Evolutionary conservation across 306 rosid species (phyloP).

Genomic region (Corylus avellana): DNA sequence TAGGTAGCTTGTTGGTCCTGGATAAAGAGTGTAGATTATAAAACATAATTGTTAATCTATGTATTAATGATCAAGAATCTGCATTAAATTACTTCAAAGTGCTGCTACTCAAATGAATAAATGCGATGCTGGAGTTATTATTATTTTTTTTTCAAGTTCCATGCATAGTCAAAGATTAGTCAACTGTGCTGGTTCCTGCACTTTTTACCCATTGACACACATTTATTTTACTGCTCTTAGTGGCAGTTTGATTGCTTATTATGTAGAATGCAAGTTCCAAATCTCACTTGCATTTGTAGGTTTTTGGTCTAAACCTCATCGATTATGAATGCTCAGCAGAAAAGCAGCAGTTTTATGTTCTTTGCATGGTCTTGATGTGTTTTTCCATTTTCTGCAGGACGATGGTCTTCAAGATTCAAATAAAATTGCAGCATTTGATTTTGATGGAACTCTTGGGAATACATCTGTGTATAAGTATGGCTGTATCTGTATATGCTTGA

Average conservation of each 20-base stretch:
- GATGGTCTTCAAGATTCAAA: slow-evolving; percentile 72
- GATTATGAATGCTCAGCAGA: not conserved
- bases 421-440: slow-evolving; percentile 98
- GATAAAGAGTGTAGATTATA: not conserved
- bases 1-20: slow-evolving; percentile 22
- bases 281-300: not conserved
- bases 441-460: slow-evolving; percentile 90
- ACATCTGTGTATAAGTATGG: slow-evolving; percentile 64
- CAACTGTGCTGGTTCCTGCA: not conserved
- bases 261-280: not conserved
- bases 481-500: slow-evolving; percentile 6
- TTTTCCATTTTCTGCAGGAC: slow-evolving; percentile 53
- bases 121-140: too few relatives aligned
- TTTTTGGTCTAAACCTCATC: not conserved
- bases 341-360: not conserved
- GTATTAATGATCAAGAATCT: not conserved
- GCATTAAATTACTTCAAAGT: not conserved
- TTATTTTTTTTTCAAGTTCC: not conserved
- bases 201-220: not conserved
- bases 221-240: not conserved
- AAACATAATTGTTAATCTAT: not conserved
- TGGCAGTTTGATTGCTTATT: not conserved
- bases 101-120: not conserved
- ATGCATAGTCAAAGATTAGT: not conserved
- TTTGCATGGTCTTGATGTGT: not conserved